Conservation (phyloP, 2,329 filamentous ascomycete genomes). For the Coniella lustricola region DNA sequence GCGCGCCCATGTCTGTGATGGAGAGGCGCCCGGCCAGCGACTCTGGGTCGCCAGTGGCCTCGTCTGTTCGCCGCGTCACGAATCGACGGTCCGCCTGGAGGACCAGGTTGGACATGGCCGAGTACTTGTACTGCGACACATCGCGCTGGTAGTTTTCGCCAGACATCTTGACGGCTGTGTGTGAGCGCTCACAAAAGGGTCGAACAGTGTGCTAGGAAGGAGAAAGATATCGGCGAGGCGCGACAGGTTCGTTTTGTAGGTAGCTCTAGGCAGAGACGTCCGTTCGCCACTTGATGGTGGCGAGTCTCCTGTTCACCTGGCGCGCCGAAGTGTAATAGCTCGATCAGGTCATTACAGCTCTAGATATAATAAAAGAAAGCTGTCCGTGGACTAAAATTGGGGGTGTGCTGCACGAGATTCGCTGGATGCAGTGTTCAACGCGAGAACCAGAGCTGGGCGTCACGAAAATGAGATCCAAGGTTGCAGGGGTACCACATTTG, state of each 20-base stretch:
- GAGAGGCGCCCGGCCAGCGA: conserved; percentile 91
- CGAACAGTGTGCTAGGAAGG: not conserved
- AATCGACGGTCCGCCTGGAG: conserved; percentile 99
- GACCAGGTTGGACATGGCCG: conserved; percentile 99
- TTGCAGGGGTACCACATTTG: not conserved
- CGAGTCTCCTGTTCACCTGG: conserved; percentile 11
- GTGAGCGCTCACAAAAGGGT: not conserved
- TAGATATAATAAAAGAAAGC: not conserved
- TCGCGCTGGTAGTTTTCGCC: conserved; percentile 58
- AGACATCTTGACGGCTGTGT: conserved; percentile 52
- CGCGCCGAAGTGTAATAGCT: conserved; percentile 5
- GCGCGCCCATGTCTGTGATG: conserved; percentile 88
- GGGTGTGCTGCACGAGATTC: not conserved
- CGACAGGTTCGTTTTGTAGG: conserved; percentile 6
- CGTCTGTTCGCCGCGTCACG: conserved; percentile 83
- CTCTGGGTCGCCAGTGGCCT: conserved; percentile 94
- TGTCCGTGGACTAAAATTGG: not conserved
- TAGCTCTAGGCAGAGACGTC: not conserved
- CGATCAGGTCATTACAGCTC: conserved; percentile 16
- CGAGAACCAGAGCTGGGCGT: conserved; percentile 16
- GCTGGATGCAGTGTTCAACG: conserved; percentile 11
- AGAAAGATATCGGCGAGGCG: conserved; percentile 4
- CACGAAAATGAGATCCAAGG: conserved; percentile 3
- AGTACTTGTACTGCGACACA: conserved; percentile 98
- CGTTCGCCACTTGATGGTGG: conserved; percentile 3